Evolutionary conservation across 495 filamentous ascomycete genomes (phyloP).

Genomic region (Amphirosellinia nigrospora): DNA sequence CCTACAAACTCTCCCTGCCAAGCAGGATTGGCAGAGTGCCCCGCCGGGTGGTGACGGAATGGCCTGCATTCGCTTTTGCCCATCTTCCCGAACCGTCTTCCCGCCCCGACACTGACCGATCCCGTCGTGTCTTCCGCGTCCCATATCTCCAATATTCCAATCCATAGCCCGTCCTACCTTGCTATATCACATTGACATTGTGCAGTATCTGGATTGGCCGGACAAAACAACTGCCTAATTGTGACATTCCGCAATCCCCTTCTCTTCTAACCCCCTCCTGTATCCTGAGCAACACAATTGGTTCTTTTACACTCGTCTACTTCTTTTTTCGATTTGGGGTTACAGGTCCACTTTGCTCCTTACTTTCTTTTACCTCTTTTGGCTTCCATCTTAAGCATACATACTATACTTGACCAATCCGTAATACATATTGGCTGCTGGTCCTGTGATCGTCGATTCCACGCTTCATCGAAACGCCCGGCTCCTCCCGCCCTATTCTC

Average conservation of each 20-base stretch:
- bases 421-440: not conserved
- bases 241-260: conserved; percentile 2
- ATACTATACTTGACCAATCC: not conserved
- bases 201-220: not conserved
- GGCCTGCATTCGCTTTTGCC: conserved; percentile 35
- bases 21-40: conserved; percentile 12
- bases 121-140: conserved; percentile 15
- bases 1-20: not conserved
- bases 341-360: not conserved
- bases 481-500: conserved; percentile 5
- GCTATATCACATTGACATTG: not conserved
- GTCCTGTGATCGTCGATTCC: conserved; percentile 7
- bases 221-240: conserved; percentile 18
- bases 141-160: no score
- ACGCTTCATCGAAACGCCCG: conserved; percentile 4
- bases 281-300: not conserved
- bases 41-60: conserved; percentile 38
- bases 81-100: conserved; percentile 23
- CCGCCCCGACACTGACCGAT: conserved; percentile 23
- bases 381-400: conserved; percentile 6
- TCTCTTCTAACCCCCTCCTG: not conserved
- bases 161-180: conserved; percentile 16
- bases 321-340: not conserved
- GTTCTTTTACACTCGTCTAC: conserved; percentile 1
- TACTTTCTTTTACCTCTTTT: conserved; percentile 13